Evolutionary conservation across 352 stramenopile species (phyloP), one percentile per base, ranked within the genome.

Genomic region (Globisporangium sylvaticum): DNA sequence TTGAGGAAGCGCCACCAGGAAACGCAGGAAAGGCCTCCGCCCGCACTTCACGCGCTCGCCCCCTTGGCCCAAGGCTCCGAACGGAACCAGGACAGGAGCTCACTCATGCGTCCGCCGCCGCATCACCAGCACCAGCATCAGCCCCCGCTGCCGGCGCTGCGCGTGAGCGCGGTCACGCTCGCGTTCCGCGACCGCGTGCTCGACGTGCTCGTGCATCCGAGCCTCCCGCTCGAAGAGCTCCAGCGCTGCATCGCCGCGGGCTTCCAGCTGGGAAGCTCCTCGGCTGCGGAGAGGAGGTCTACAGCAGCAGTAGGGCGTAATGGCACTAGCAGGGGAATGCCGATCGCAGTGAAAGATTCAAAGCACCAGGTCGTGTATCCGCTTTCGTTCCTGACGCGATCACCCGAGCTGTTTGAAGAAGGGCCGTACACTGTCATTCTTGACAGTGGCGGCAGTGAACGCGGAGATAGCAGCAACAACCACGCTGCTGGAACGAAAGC

Each of bases 321-420:
- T 83, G 39, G 58, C 44, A 18, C 67, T 75, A 58, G 67, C 55
- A n/a, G 22, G 27, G 62, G n/a, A 1, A 4, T 24, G 8, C 60
- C 59, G 22, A 63, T 80, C 32, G 75, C 78, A 22, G 58, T 82
- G 60, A 71, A 69, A 44, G 68, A 83, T 34, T 42, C 60, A 31
- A 57, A 66, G 15, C 62, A 64, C 42, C 57, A 71, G 72, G 74
- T 91, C 9, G 74, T 91, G 39, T 93, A 87, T 63, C 84, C 87
- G 64, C 66, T 91, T 29, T 93, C 87, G 66, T 75, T 95, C 34
- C 62, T 95, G 37, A 75, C 75, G 25, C 76, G 69, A 57, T 76
- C 76, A 25, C 84, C 84, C 0, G 69, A 76, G 59, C 60, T 84
- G 7, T 95, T 95, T 64, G 72, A 81, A 31, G 56, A 66, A 53